Percentiles rank a stretch among this genome's conserved stretches.
These are phyloP conservation scores for Trichosanthes truncata DNA, from an alignment of 306 rosid genomes.

Conservation along the genomic window DNA sequence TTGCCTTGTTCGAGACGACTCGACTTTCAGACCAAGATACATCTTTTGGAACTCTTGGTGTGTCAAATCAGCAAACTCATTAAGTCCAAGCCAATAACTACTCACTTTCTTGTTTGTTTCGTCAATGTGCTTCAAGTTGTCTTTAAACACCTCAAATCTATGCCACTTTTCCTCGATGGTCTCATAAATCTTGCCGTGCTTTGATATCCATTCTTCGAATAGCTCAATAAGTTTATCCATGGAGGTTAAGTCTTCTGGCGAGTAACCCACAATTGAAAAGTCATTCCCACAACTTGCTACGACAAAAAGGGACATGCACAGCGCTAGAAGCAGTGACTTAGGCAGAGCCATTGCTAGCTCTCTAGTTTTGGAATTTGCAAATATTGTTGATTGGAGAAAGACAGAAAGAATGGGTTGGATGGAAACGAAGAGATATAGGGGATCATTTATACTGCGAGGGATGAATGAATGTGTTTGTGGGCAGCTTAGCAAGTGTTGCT, in stretches of 20 bases:
- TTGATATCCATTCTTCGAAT: conserved; percentile 54
- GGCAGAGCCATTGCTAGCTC: conserved; percentile 29
- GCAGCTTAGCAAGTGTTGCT: conserved; percentile 18
- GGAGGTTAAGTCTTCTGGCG: conserved; percentile 46
- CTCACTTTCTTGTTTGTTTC: conserved; percentile 36
- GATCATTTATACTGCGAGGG: conserved; percentile 13
- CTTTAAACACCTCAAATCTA: conserved; percentile 58
- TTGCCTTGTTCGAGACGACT: conserved; percentile 16
- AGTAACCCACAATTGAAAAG: conserved; percentile 57
- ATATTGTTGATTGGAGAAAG: background rate
- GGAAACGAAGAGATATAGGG: conserved; percentile 6
- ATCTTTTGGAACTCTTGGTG: conserved; percentile 43
- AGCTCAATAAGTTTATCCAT: conserved; percentile 47
- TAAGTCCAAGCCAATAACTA: conserved; percentile 62
- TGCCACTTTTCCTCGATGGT: conserved; percentile 48
- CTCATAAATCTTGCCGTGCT: conserved; percentile 44
- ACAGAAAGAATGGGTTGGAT: conserved; percentile 2
- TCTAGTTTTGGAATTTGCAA: background rate
- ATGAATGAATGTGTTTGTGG: background rate
- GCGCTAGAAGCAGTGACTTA: conserved; percentile 23
- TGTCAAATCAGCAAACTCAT: conserved; percentile 60
- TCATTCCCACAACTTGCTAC: conserved; percentile 24
- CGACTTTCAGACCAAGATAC: conserved; percentile 35
- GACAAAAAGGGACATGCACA: conserved; percentile 18
- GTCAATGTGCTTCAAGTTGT: conserved; percentile 50